These are phyloP conservation scores for Leccinum uliginosum DNA, from an alignment of 768 basidiomycete genomes.

Conservation along the genomic window DNA sequence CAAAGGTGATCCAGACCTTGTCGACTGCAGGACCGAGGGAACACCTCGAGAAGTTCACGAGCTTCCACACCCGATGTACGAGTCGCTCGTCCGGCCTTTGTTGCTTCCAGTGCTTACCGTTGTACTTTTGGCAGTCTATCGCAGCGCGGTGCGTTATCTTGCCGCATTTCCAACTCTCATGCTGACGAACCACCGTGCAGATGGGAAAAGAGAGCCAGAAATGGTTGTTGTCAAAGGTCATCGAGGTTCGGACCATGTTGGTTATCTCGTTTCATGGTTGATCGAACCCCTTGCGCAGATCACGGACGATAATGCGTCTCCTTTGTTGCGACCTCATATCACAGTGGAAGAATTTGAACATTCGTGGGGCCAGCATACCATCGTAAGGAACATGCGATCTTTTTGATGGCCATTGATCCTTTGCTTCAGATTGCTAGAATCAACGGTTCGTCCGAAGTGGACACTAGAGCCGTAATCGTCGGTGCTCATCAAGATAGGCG, in stretches of 20 bases:
- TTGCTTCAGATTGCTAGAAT: slow-evolving; percentile 63
- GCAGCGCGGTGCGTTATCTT: slow-evolving; percentile 56
- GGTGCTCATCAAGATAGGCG: slow-evolving; percentile 84
- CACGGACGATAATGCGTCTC: slow-evolving; percentile 56
- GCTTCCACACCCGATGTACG: slow-evolving; percentile 72
- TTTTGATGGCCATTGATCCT: slow-evolving; percentile 1
- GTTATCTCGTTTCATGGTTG: slow-evolving; percentile 1
- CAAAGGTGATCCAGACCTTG: slow-evolving; percentile 59
- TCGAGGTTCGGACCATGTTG: slow-evolving; percentile 41
- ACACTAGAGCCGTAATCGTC: slow-evolving; percentile 64
- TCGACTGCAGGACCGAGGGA: slow-evolving; percentile 60
- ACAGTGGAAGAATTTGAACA: slow-evolving; percentile 70
- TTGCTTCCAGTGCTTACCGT: background rate
- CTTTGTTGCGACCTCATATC: slow-evolving; percentile 53
- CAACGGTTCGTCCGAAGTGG: slow-evolving; percentile 59
- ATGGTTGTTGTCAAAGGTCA: slow-evolving; percentile 69
- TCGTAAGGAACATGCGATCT: slow-evolving; percentile 40
- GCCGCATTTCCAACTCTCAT: background rate
- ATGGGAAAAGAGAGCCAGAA: slow-evolving; percentile 71
- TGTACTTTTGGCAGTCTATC: slow-evolving; percentile 51
- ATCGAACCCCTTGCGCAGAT: slow-evolving; percentile 38
- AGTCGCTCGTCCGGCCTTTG: slow-evolving; percentile 9
- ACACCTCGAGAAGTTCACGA: slow-evolving; percentile 62
- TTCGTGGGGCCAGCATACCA: slow-evolving; percentile 80
- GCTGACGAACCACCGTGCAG: slow-evolving; percentile 34